Base-by-base conservation (phyloP, 83 land plant species). In the Picea mariana region DNA sequence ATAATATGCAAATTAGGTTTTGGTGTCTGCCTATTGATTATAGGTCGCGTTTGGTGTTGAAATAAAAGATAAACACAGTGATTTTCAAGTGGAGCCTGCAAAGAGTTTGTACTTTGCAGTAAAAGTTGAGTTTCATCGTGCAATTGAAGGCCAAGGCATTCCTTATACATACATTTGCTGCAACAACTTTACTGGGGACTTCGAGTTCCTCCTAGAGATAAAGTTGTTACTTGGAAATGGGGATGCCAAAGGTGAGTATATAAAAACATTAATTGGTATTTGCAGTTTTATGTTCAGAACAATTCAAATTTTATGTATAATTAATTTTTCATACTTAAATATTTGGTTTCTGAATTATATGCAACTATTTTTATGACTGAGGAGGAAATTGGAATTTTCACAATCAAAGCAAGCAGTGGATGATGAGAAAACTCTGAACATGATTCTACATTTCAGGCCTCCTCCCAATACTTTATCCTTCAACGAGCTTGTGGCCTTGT, bases 161-260 rank as follows among this genome's bases (percentile, higher is more conserved):
- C 94, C 94, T 4, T 86, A 90, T 64, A 92, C 92, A 6, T 86
- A 55, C 62, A 87, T 92, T 0, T 78, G 81, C 15, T 59, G 68
- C 82, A 84, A 88, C 64, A 82, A 4, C 83, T 90, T 65, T 65
- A 11, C 67, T 65, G 26, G 26, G 67, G 21, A n/a, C 26, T 65
- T 65, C 8, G 26, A 5, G 21, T 24, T n/a, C 68, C 81, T 47
- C 81, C 81, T 5, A 64, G 31, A 8, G 81, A 80, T n/a, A 20
- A 58, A 11, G 9, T 80, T 20, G 13, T 64, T 80, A 9, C 52
- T 42, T 9, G 81, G 81, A 6, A 75, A 80, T 27, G 82, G 82
- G 2, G 72, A 81, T 52, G 82, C 62, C 20, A 81, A 81, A 55
- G 77, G 82, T 65, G 26, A 9, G 67, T 65, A 65, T 7, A 18